Percentiles rank a stretch among this genome's conserved stretches.
These are phyloP conservation scores for Cadophora malorum DNA, from an alignment of 2,329 filamentous ascomycete genomes.

Conservation along the genomic window DNA sequence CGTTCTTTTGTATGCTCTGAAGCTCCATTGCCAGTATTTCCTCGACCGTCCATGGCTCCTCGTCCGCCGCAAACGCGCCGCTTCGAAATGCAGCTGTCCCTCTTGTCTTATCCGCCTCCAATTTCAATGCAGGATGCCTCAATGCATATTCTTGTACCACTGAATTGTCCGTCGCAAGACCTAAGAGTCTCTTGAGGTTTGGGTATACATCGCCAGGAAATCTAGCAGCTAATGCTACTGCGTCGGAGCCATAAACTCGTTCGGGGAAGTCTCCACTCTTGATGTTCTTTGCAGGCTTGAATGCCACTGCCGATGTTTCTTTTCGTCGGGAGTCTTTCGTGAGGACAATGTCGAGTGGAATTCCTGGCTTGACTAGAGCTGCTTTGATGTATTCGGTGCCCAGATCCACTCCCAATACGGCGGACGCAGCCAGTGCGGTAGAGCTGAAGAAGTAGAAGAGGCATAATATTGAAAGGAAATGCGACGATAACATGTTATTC, in stretches of 20 bases:
- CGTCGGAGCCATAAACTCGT: conserved; percentile 89
- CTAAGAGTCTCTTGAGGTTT: conserved; percentile 91
- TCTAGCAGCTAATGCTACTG: conserved; percentile 82
- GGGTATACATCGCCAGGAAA: conserved; percentile 95
- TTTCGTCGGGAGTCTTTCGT: conserved; percentile 98
- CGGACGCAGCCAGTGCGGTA: conserved; percentile 54
- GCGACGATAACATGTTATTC: conserved; percentile 38
- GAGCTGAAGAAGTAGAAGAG: conserved; percentile 45
- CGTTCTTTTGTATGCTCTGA: conserved; percentile 88
- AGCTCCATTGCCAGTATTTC: conserved; percentile 96
- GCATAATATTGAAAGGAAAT: conserved; percentile 41
- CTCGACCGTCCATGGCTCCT: conserved; percentile 80
- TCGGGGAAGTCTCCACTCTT: conserved; percentile 78
- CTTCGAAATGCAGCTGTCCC: conserved; percentile 85
- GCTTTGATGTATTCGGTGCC: conserved; percentile 98
- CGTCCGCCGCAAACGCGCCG: conserved; percentile 64
- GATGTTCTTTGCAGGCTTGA: conserved; percentile 80
- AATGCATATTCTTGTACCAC: conserved; percentile 72
- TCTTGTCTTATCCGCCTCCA: conserved; percentile 65
- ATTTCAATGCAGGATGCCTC: conserved; percentile 78
- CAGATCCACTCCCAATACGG: conserved; percentile 90
- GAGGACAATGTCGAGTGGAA: conserved; percentile 95
- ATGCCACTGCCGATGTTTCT: conserved; percentile 87
- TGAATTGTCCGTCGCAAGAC: conserved; percentile 67
- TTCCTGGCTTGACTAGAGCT: conserved; percentile 92